Evolutionary conservation across 129 eudicot species (phyloP).

Genomic region (Ambrosia artemisiifolia): DNA sequence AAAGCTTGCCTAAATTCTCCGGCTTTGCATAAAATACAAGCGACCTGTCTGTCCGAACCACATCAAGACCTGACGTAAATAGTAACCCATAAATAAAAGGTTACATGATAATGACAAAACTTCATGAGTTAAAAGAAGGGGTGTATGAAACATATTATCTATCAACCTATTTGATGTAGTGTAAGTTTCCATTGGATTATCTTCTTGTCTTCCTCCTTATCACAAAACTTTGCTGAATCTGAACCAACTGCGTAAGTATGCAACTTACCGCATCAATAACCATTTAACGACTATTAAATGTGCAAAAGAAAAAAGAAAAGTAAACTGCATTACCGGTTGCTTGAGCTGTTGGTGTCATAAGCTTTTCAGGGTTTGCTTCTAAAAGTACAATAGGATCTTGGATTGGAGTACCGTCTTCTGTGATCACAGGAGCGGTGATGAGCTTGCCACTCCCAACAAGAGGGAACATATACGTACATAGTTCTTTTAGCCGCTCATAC

Average conservation of each 20-base stretch:
- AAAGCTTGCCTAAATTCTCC: constrained; percentile 77
- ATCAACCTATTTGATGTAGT: constrained; percentile 89
- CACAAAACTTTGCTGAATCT: constrained; percentile 24
- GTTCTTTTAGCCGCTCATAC: constrained; percentile 63
- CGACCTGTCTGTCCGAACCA: constrained; percentile 85
- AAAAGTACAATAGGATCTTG: constrained; percentile 76
- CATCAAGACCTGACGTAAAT: constrained; percentile 80
- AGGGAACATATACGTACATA: constrained; percentile 73
- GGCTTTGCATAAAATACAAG: constrained; percentile 72
- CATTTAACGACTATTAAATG: background rate
- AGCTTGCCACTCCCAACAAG: constrained; percentile 80
- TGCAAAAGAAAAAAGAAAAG: background rate
- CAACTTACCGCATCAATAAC: constrained; percentile 20
- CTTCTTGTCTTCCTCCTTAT: constrained; percentile 51
- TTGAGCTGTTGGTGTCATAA: constrained; percentile 23
- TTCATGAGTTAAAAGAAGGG: background rate
- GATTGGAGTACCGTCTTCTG: constrained; percentile 63
- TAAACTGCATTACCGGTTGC: constrained; percentile 32
- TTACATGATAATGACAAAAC: constrained; percentile 5
- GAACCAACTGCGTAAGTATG: constrained; percentile 28
- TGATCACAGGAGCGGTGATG: constrained; percentile 84
- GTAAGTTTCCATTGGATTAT: constrained; percentile 86
- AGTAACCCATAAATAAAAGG: constrained; percentile 19
- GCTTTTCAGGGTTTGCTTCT: constrained; percentile 43
- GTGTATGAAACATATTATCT: background rate